phyloP scores from a whole-genome alignment of 345 rosid species.

The Rhizophora mangle region DNA sequence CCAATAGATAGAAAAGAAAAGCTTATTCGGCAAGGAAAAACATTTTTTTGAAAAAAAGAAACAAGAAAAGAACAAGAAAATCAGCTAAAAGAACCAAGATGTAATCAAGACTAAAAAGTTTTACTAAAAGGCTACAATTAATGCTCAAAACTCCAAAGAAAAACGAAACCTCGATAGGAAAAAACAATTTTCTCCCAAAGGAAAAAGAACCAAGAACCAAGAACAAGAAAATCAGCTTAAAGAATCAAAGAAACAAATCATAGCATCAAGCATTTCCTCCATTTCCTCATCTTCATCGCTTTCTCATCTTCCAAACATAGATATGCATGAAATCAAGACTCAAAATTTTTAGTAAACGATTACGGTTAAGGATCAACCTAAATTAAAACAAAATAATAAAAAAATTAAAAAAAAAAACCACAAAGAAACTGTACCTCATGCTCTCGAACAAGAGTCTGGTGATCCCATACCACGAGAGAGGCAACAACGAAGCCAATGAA shows the following conservation, averaged over 20 bases:
- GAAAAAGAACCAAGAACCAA: too few species aligned
- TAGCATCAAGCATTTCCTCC: too few species aligned
- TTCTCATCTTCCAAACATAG: not conserved
- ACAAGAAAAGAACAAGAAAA: too few species aligned
- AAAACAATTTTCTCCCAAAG: conserved; percentile 46
- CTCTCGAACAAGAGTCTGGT: conserved; percentile 67
- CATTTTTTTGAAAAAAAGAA: conserved; percentile 1
- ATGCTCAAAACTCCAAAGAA: not conserved
- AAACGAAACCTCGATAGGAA: too few species aligned
- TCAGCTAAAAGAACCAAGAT: too few species aligned
- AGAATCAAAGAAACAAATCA: too few species aligned
- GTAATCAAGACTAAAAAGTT: too few species aligned
- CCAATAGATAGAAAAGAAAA: too few species aligned
- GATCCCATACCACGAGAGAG: conserved; percentile 77
- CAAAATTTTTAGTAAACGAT: not conserved
- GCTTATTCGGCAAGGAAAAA: too few species aligned
- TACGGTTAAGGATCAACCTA: too few species aligned
- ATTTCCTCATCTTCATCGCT: not conserved
- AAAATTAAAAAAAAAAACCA: not conserved
- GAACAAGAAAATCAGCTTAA: too few species aligned
- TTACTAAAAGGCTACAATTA: too few species aligned
- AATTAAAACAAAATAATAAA: not conserved
- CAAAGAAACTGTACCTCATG: conserved; percentile 50
- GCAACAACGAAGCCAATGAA: conserved; percentile 59
- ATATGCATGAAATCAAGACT: not conserved